phyloP scores from a whole-genome alignment of 129 eudicot species.

The Glebionis coronaria region DNA sequence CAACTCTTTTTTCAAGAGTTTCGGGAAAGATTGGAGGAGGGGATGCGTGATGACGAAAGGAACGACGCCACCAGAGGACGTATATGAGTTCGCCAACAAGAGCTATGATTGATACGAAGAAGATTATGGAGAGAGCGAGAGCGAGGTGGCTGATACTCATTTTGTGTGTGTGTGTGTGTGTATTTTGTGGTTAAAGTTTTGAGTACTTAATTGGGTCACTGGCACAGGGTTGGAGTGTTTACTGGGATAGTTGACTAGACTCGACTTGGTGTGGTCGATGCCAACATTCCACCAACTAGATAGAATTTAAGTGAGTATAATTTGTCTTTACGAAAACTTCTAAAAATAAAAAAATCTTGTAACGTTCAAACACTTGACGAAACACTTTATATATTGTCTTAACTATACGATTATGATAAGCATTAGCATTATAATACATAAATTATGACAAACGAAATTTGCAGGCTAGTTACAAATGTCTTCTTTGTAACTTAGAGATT shows the following conservation, averaged over 20 bases:
- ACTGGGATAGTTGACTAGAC: conserved; percentile 15
- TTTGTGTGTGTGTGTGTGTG: background rate
- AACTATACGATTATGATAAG: too few species aligned
- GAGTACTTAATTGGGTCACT: conserved; percentile 10
- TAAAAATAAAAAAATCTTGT: too few species aligned
- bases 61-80: conserved; percentile 56
- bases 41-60: conserved; percentile 31
- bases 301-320: too few species aligned
- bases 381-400: too few species aligned
- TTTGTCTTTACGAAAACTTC: too few species aligned
- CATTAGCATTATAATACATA: too few species aligned
- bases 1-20: background rate
- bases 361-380: too few species aligned
- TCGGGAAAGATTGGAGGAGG: conserved; percentile 10
- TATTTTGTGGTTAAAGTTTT: background rate
- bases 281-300: conserved; percentile 10
- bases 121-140: conserved; percentile 40
- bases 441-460: too few species aligned
- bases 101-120: conserved; percentile 38
- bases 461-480: too few species aligned
- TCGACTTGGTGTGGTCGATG: conserved; percentile 16
- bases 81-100: conserved; percentile 46
- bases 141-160: conserved; percentile 46
- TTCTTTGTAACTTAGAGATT: too few species aligned
- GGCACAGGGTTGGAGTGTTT: conserved; percentile 13